These are phyloP conservation scores for Melanomma pulvis-pyrius DNA, from an alignment of 495 filamentous ascomycete genomes.

Conservation along the genomic window DNA sequence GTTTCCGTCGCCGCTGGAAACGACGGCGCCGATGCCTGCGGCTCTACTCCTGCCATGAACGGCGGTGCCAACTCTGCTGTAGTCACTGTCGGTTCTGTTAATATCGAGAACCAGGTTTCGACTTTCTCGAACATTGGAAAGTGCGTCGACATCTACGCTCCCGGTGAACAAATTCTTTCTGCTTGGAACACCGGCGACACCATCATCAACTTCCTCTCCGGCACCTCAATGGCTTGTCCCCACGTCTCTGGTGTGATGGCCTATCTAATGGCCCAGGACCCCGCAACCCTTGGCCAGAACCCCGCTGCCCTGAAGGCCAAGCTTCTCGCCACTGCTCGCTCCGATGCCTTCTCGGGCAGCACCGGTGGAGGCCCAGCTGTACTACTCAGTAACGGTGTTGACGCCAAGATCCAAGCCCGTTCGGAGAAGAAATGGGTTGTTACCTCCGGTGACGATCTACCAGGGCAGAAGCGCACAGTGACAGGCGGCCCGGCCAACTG, in stretches of 20 bases:
- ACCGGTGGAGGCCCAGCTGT: constrained; percentile 29
- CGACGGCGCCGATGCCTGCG: constrained; percentile 42
- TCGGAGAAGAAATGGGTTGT: constrained; percentile 18
- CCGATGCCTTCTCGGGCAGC: constrained; percentile 18
- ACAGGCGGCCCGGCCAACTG: constrained; percentile 23
- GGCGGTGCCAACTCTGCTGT: constrained; percentile 45
- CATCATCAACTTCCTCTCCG: constrained; percentile 42
- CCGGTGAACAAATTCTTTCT: constrained; percentile 46
- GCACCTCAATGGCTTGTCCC: constrained; percentile 52
- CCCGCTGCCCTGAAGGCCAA: constrained; percentile 49
- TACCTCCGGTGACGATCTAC: not conserved
- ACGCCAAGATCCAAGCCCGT: constrained; percentile 14
- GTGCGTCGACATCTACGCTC: constrained; percentile 52
- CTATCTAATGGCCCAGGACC: constrained; percentile 46
- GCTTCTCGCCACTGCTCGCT: constrained; percentile 38
- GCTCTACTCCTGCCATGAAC: constrained; percentile 39
- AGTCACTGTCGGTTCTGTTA: constrained; percentile 47
- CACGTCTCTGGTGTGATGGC: constrained; percentile 58
- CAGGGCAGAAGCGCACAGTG: constrained; percentile 22
- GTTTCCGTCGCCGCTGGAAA: constrained; percentile 49
- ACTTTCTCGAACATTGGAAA: constrained; percentile 49
- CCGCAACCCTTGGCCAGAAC: constrained; percentile 39
- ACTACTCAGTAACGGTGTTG: constrained; percentile 44
- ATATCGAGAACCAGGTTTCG: constrained; percentile 40
- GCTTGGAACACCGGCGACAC: constrained; percentile 44